Evolutionary conservation across 2,329 filamentous ascomycete genomes (phyloP).

Genomic region (Beauveria medogensis): DNA sequence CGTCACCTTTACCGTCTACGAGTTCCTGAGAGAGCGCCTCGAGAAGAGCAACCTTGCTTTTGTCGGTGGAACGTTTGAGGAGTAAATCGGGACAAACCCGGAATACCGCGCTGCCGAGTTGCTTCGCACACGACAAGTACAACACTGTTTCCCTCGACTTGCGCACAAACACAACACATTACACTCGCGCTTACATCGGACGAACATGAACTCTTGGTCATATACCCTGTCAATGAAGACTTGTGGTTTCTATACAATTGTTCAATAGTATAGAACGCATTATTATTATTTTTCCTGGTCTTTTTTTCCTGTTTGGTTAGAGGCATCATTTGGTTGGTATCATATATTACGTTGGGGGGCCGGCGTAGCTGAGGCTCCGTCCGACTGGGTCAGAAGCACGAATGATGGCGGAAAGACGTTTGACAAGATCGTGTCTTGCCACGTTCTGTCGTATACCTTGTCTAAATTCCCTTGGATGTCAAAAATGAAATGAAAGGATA

Average conservation of each 20-base stretch:
- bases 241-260: background rate
- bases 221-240: slow-evolving; percentile 6
- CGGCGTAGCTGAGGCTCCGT: too few species aligned
- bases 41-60: slow-evolving; percentile 57
- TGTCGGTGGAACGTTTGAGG: slow-evolving; percentile 57
- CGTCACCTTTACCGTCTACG: slow-evolving; percentile 69
- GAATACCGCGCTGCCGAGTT: background rate
- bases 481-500: background rate
- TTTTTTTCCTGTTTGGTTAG: slow-evolving; percentile 1
- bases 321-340: background rate
- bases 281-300: background rate
- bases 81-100: slow-evolving; percentile 32
- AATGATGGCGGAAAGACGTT: background rate
- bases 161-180: background rate
- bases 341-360: background rate
- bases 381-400: background rate
- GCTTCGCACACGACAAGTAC: background rate
- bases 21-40: slow-evolving; percentile 64
- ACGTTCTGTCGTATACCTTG: background rate
- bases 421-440: background rate
- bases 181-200: background rate
- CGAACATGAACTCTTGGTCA: slow-evolving; percentile 1
- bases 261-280: background rate
- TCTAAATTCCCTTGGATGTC: background rate
- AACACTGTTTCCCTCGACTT: background rate